Evolutionary conservation across 352 stramenopile species (phyloP), one percentile per base, ranked within the genome.

Genomic region (Globisporangium megalacanthum): DNA sequence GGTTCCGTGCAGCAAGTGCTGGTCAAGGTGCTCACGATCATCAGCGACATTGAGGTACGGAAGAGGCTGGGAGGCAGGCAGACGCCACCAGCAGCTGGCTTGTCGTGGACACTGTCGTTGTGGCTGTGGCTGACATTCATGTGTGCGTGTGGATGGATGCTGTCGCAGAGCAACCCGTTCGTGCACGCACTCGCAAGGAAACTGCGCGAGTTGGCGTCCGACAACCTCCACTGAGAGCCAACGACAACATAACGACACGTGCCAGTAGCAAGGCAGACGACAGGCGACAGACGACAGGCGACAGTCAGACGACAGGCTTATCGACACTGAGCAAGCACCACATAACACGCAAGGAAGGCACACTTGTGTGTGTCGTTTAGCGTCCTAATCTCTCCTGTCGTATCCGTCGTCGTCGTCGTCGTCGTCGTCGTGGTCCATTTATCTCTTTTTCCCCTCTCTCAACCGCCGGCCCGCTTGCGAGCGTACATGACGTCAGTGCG

Each of bases 401-500:
- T 29, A 29, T 29, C 25, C 1, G 25, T 29, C 25, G 25, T 29
- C 35, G 33, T 37, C 33, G 5, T 37, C 8, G 33, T 37, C 33
- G 33, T 37, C 33, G 35, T 39, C 6, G 35, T 13, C 35, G 35
- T 39, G 7, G 35, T 31, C 31, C 2, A 33, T 35, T 31, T 31
- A 2, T 31, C 49, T 33, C 17, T 11, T 17, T 6, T 20, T 25
- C 25, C 33, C 4, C 3, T 0, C 13, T 37, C 31, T 68, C 57
- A 45, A 4, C 29, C 46, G 42, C 49, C 47, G n/a, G 50, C 54
- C 31, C 63, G 65, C 15, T 49, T 60, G 19, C 47, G 60, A 33
- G 74, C 77, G 66, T 91, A 93, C 83, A 93, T 93, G 66, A 93
- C 77, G 70, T 93, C 83, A 0, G 80, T 85, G 20, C 83, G 81